Conservation (phyloP, 2,329 filamentous ascomycete species). For the Elsinoe perseae region DNA sequence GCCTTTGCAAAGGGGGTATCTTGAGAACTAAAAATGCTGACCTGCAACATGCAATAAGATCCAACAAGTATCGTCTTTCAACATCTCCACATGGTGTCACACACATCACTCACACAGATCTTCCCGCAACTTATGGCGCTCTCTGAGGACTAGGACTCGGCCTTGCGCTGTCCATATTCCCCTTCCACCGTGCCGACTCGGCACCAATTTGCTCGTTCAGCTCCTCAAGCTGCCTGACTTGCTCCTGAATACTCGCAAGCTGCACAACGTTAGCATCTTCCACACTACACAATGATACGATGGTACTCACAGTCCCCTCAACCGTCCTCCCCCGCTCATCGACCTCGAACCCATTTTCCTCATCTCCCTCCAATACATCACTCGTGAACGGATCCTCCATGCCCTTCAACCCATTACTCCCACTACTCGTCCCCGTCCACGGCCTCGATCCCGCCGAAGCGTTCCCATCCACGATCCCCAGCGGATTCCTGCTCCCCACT, state of each 20-base stretch:
- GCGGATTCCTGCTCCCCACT: slow-evolving; percentile 5
- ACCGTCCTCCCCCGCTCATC: slow-evolving; percentile 16
- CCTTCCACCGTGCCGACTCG: slow-evolving; percentile 18
- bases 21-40: background rate
- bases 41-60: background rate
- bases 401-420: background rate
- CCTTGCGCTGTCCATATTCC: slow-evolving; percentile 10
- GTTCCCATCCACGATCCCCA: slow-evolving; percentile 13
- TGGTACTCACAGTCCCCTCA: slow-evolving; percentile 16
- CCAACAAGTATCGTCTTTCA: background rate
- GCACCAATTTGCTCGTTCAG: slow-evolving; percentile 20
- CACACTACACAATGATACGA: background rate
- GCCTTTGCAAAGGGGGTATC: slow-evolving; percentile 5
- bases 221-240: slow-evolving; percentile 20
- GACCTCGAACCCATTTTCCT: background rate
- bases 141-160: slow-evolving; percentile 1
- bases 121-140: background rate
- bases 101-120: background rate
- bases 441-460: background rate
- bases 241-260: slow-evolving; percentile 19
- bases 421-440: slow-evolving; percentile 4
- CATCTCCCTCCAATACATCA: background rate
- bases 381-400: slow-evolving; percentile 11
- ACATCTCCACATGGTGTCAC: background rate
- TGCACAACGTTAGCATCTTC: background rate